Percentiles rank a stretch among this genome's conserved stretches.
phyloP scores from a whole-genome alignment of 2,329 filamentous ascomycete species.

The Clarireedia homoeocarpa region DNA sequence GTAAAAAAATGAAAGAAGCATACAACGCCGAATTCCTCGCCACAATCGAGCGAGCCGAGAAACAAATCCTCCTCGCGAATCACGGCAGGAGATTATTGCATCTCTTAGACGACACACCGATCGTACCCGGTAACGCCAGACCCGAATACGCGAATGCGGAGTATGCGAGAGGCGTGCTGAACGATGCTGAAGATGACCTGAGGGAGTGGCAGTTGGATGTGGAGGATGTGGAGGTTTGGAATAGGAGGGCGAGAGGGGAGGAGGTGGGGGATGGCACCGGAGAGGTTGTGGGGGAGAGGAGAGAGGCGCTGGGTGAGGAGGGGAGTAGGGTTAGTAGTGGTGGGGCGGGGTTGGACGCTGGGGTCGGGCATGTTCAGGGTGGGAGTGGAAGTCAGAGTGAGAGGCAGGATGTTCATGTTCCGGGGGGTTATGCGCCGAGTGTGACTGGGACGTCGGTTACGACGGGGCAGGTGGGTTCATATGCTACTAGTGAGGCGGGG shows the following conservation, averaged over 20 bases:
- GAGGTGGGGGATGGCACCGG: neutral
- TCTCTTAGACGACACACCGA: constrained; percentile 80
- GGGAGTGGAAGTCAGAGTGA: too few species aligned
- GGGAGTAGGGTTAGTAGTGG: constrained; percentile 8
- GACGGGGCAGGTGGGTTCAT: constrained; percentile 1
- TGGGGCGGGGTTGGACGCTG: neutral
- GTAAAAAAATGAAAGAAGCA: constrained; percentile 92
- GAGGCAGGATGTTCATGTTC: neutral
- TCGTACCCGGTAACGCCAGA: constrained; percentile 76
- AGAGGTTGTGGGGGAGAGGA: neutral
- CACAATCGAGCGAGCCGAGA: constrained; percentile 92
- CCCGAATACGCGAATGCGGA: constrained; percentile 57
- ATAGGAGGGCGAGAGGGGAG: neutral
- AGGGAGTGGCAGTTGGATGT: constrained; percentile 54
- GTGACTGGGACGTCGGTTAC: neutral
- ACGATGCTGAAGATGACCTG: constrained; percentile 86
- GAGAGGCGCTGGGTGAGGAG: neutral
- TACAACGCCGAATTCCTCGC: constrained; percentile 84
- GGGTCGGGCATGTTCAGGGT: too few species aligned
- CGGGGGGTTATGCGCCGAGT: constrained; percentile 7
- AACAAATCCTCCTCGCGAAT: constrained; percentile 88
- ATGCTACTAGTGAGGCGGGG: constrained; percentile 3
- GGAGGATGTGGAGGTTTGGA: constrained; percentile 17
- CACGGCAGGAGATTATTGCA: constrained; percentile 80
- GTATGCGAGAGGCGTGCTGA: constrained; percentile 76